Evolutionary conservation across 306 rosid species (phyloP), one percentile per base, ranked within the genome.

Genomic region (Gastrolobium bilobum): DNA sequence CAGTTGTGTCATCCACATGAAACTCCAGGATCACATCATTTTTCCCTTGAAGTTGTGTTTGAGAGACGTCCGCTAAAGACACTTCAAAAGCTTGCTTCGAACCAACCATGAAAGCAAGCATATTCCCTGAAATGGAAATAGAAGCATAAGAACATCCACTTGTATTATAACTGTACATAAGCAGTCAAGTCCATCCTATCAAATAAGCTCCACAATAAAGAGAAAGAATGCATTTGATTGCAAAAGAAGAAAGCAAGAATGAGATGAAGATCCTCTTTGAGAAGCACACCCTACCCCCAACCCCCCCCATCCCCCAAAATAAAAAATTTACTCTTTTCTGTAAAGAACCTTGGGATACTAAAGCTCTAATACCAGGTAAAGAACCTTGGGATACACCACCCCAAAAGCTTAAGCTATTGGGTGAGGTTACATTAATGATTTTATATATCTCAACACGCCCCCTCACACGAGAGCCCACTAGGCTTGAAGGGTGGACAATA

Each of bases 61-160:
- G 98, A 51, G 97, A 87, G 79, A 96, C 99, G 83, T 96, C 99
- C 2, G 99, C 98, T 68, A 96, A 82, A 86, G 99, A 96, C 59
- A 93, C 96, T 84, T 96, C 99, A 86, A 96, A 96, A 73, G 97
- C 97, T 93, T 96, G 99, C 87, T 91, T 96, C 29, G 96, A 85
- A 78, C 92, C 96, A 87, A 90, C 94, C 92, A 88, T 69, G 85
- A 93, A 96, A 50, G 93, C 83, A 73, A 96, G 94, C 97, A 91
- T 90, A 79, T 96, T 96, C 72, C 91, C 98, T 96, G 84, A 83
- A 79, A 85, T 38, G 76, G 67, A 73, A 85, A 67, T 1, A 62
- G 20, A 78, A 57, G 56, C 43, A 81, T 58, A 40, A 80, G 31
- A 30, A 67, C 73, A 82, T 40, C 63, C 47, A 62, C 48, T 68